Evolutionary conservation across 257 asterid genomes (phyloP).

Genomic region (Solanum commersonii): DNA sequence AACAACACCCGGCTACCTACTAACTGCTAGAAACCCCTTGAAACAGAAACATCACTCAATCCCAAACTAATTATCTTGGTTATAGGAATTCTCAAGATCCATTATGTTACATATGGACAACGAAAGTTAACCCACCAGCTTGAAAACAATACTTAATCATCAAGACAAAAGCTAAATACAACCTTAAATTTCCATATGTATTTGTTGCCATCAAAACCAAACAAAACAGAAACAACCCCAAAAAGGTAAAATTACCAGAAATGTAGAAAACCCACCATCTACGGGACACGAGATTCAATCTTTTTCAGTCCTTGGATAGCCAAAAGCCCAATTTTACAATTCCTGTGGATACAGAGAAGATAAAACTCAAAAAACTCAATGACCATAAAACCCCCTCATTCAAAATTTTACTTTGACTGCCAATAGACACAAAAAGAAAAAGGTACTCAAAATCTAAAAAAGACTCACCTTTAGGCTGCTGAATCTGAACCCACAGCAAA

Average conservation of each 20-base stretch:
- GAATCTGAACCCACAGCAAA: not conserved
- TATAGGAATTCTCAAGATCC: not conserved
- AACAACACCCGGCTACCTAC: not conserved
- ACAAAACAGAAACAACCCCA: not conserved
- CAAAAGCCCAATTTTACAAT: not conserved
- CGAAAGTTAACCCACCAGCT: not conserved
- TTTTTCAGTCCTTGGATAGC: not conserved
- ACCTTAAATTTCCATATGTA: not conserved
- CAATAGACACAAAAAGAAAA: not conserved
- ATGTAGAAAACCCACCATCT: slow-evolving; percentile 2
- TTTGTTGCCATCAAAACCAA: not conserved
- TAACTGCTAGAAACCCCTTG: not conserved
- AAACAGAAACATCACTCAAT: not conserved
- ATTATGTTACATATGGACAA: not conserved
- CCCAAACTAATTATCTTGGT: not conserved
- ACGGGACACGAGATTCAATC: not conserved
- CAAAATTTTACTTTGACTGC: not conserved
- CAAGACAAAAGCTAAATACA: not conserved
- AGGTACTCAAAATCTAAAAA: not conserved
- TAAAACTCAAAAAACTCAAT: not conserved
- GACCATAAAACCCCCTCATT: not conserved
- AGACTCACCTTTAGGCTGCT: slow-evolving; percentile 4
- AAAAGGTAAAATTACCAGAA: not conserved
- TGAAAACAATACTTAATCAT: not conserved
- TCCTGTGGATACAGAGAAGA: not conserved